Conservation (phyloP, 2,329 filamentous ascomycete genomes). For the Ophiosphaerella narmari region DNA sequence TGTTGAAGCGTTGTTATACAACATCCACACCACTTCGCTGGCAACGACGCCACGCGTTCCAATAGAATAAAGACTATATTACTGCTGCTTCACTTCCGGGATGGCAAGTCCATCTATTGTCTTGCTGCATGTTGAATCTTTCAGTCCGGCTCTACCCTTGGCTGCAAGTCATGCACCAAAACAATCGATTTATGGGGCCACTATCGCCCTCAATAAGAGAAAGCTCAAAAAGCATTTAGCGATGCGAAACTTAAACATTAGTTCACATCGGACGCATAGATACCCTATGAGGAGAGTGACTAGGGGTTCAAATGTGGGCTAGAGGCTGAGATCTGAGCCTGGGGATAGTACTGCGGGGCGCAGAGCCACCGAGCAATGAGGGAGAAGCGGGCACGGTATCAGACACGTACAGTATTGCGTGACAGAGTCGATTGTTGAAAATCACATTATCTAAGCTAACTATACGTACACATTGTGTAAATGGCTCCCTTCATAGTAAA, state of each 20-base stretch:
- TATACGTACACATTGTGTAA: no score
- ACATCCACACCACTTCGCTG: conserved; percentile 9
- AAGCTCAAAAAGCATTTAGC: no score
- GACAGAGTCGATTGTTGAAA: no score
- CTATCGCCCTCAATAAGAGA: no score
- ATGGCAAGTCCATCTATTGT: neutral
- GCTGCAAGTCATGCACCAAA: neutral
- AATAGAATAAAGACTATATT: conserved; percentile 8
- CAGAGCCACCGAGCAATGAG: neutral
- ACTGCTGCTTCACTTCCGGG: conserved; percentile 6
- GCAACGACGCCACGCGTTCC: conserved; percentile 6
- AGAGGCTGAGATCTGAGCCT: conserved; percentile 2
- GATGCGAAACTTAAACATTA: conserved; percentile 5
- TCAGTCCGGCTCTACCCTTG: conserved; percentile 1
- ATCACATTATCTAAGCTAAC: neutral
- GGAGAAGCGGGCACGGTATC: neutral
- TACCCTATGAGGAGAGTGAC: neutral
- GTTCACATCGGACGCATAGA: conserved; percentile 7
- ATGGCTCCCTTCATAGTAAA: no score
- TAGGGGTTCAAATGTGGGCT: conserved; percentile 1
- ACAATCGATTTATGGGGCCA: no score
- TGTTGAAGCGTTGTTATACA: neutral
- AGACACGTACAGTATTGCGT: no score
- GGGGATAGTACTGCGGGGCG: neutral
- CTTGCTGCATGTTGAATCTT: neutral